Conservation (phyloP, 805 yeast species). For the Monosporozyma unispora region DNA sequence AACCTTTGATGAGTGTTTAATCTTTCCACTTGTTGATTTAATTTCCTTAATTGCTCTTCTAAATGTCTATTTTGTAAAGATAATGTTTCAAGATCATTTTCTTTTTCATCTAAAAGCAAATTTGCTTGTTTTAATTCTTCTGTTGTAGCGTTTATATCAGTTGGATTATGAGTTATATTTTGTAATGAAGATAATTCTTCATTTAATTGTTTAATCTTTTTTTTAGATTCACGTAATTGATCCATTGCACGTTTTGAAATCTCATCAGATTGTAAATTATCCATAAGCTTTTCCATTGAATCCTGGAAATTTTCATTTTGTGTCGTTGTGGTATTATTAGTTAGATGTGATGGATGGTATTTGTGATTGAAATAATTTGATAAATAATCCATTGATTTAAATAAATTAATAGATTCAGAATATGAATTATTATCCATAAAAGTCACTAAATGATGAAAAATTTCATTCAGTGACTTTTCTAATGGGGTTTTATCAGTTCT, state of each 20-base stretch:
- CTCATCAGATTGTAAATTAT: conserved; percentile 75
- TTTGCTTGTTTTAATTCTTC: conserved; percentile 58
- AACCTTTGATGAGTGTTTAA: conserved; percentile 13
- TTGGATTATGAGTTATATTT: conserved; percentile 24
- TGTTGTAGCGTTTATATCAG: conserved; percentile 43
- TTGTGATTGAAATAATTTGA: conserved; percentile 59
- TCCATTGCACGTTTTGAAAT: conserved; percentile 70
- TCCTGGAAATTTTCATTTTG: conserved; percentile 43
- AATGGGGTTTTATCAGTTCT: conserved; percentile 49
- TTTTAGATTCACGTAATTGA: conserved; percentile 40
- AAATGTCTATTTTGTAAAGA: conserved; percentile 47
- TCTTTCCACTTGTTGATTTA: conserved; percentile 16
- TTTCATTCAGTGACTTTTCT: conserved; percentile 50
- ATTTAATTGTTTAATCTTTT: conserved; percentile 37
- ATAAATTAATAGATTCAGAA: conserved; percentile 33
- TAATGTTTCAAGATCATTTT: conserved; percentile 50
- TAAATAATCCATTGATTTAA: conserved; percentile 41
- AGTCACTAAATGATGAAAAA: conserved; percentile 44
- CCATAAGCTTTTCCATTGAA: conserved; percentile 63
- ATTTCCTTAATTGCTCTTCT: conserved; percentile 37
- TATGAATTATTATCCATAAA: conserved; percentile 49
- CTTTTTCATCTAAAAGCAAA: conserved; percentile 45
- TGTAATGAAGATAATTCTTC: neutral
- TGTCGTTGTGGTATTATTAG: conserved; percentile 12
- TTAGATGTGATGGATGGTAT: conserved; percentile 32